Evolutionary conservation across 2,329 filamentous ascomycete species (phyloP), one percentile per base, ranked within the genome.

Genomic region (Alternaria arbusti): DNA sequence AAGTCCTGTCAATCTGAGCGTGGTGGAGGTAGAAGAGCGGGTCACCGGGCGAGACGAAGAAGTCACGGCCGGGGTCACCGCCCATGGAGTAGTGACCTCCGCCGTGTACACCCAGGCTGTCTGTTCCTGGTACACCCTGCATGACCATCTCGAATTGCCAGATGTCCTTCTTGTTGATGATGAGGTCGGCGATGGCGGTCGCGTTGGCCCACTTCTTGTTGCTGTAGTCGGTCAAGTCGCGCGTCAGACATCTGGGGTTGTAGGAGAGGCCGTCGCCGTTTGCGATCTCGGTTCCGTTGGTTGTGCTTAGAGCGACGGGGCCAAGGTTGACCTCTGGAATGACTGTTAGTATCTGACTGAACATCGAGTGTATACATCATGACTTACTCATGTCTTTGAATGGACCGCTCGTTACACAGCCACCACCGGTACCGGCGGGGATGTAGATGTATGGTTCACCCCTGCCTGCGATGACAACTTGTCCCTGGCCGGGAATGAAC

Each of bases 391-490:
- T 67, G 54, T 86, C 78, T 63, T 79, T 82, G 76, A 87, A 87
- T 0, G 86, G 86, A 0, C 86, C 86, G 1, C 76, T 78, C 10
- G 73, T 78, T 5, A 89, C 79, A 69, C 86, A 88, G 2, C 86
- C 87, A 28, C 86, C 87, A 17, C 87, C 86, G 0, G 80, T 79
- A 15, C 85, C 87, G 0, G 83, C 81, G 0, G 84, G 85, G 28
- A 84, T 73, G 11, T 63, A 71, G 46, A 82, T 73, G 3, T 65
- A 64, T 23, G 73, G 74, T 0, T 64, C 46, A 11, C 62, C 70
- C 8, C 67, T 70, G 3, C 57, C 62, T 13, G 59, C 67, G 15
- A 72, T 51, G 32, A 52, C 78, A 65, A 67, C 78, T 12, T 68
- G 55, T 71, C 69, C 81, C 17, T 68, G 69, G 3, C 68, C 70